Evolutionary conservation across 257 asterid species (phyloP), one percentile per base, ranked within the genome.

Genomic region (Linderniella brevidens): DNA sequence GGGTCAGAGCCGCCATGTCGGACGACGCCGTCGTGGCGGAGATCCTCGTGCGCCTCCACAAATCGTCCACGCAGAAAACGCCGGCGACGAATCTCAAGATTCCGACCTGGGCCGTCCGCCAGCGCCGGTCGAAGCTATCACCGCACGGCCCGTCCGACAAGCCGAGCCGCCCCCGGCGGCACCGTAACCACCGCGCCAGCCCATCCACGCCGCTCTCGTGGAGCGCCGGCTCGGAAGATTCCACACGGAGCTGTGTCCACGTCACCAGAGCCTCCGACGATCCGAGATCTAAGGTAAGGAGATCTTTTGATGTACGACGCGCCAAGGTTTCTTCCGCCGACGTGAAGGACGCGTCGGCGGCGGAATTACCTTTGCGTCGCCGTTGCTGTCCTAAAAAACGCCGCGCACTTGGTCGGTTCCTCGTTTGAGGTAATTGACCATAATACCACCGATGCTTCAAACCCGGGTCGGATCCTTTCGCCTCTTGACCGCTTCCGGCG

Each of bases 361-460:
- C 6, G 32, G 32, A 25, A 25, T 25, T 25, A 25, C 32, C 4
- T 6, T 3, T 25, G 4, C 32, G 32, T 25, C 4, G 32, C 32
- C 32, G 32, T 6, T 6, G 32, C 6, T 25, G 32, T 25, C 32
- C 4, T 6, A 25, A 25, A 6, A 3, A 2, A 6, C 32, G 32
- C 32, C 32, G 32, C 32, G 32, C 6, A 6, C 6, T 3, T 25
- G 32, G 32, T 25, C 32, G 32, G 32, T 25, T 6, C 32, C 32
- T n/a, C n/a, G n/a, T 25, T 25, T 25, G 32, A 25, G 32, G 4
- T 25, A 25, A 25, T 48, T 62, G 72, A 64, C 93, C 8, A 54
- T 25, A 56, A 17, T 70, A 40, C 77, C 95, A 87, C 75, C 56
- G 17, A 4, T 36, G 25, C 37, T 44, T 44, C 50, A 40, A 54